Base-by-base conservation (phyloP, 768 basidiomycete species). In the Mycena belliarum region DNA sequence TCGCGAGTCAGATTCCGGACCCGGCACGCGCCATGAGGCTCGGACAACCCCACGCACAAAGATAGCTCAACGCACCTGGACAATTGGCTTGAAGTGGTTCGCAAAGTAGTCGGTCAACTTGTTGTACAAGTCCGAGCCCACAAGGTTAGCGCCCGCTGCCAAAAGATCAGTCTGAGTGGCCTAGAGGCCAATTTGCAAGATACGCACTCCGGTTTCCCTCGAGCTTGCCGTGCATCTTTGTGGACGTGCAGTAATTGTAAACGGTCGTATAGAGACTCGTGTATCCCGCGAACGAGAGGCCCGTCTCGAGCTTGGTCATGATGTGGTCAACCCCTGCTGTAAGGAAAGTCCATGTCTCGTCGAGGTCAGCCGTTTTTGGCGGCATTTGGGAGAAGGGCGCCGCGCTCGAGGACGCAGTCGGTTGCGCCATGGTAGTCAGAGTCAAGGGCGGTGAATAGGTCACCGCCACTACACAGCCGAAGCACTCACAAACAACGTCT, bases 81-180 rank as follows among this genome's bases (percentile, higher is more conserved):
- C 85, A 74, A 73, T 55, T 1, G 63, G 87, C 75, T 85, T 87
- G 33, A 98, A 80, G 76, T 98, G 96, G 1, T 76, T 73, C 24
- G 87, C 82, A 71, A 98, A 93, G 79, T 97, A 99, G 53, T 85
- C 82, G 65, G 91, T 91, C 70, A 99, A 83, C 72, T 95, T 89
- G 72, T 92, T 92, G 73, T 99, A 99, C 57, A 99, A 75, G 82
- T 98, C 96, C 42, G 94, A 90, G 53, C 96, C 96, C 89, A 96
- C 96, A 71, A 98, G 72, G 76, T 95, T 95, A 44, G 95, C 93
- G 41, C 95, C 95, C 58, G 89, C 89, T 91, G 69, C 48, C 49
- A 48, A 58, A 26, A 47, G 18, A n/a, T 47, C 21, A 54, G 49
- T 52, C 53, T 63, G 62, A 60, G 57, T 67, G 64, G 57, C 67